Conservation (phyloP, 164 flowering plant genomes). For the Umbilicus rupestris region DNA sequence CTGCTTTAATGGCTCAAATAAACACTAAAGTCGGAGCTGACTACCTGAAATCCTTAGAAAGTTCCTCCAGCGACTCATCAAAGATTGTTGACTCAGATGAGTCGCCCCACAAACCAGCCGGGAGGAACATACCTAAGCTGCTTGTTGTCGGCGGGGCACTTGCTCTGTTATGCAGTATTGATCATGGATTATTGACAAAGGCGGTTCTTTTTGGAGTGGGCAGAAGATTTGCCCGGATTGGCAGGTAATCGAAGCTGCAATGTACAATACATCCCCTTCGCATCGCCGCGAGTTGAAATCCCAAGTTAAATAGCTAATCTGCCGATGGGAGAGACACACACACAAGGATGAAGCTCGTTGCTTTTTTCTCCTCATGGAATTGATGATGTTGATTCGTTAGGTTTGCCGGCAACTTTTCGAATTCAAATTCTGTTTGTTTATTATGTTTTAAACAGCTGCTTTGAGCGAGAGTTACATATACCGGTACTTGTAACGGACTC, state of each 20-base stretch:
- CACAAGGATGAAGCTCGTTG: not conserved
- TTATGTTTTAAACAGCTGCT: not conserved
- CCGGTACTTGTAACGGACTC: not conserved
- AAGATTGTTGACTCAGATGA: slow-evolving; percentile 19
- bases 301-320: not conserved
- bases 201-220: slow-evolving; percentile 83
- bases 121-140: slow-evolving; percentile 51
- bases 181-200: slow-evolving; percentile 66
- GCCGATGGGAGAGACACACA: not conserved
- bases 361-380: not conserved
- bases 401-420: not conserved
- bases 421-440: not conserved
- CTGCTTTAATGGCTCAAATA: slow-evolving; percentile 53
- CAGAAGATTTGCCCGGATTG: slow-evolving; percentile 53
- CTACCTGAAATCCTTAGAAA: slow-evolving; percentile 39
- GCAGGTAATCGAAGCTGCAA: slow-evolving; percentile 34
- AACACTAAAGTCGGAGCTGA: slow-evolving; percentile 50
- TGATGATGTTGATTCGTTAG: not conserved
- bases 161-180: slow-evolving; percentile 67
- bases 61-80: slow-evolving; percentile 13
- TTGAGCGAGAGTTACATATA: not conserved
- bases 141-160: slow-evolving; percentile 66
- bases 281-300: not conserved
- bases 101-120: slow-evolving; percentile 30
- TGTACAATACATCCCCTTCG: not conserved